A percentile compares a stretch with the other conserved stretches of the same genome.
phyloP scores from a whole-genome alignment of 129 eudicot genomes.

The Lonicera japonica region DNA sequence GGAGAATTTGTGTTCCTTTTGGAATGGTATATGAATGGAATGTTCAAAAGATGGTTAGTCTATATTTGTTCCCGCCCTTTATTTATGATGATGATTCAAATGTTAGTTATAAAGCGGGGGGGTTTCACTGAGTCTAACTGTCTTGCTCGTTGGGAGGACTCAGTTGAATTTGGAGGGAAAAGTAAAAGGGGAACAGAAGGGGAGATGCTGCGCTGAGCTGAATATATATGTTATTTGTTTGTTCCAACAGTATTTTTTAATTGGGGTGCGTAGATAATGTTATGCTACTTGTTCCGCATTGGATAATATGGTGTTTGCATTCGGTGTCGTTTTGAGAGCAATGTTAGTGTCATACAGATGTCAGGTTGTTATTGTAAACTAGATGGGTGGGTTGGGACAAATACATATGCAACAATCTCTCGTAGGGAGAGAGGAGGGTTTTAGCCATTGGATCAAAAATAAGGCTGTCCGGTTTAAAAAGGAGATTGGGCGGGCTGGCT shows the following conservation, averaged over 20 bases:
- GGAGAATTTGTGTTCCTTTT: too few relatives aligned
- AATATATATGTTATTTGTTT: not conserved
- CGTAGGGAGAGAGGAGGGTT: not conserved
- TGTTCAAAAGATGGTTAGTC: constrained; percentile 50
- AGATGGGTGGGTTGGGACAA: too few relatives aligned
- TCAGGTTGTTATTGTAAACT: not conserved
- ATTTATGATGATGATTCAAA: constrained; percentile 48
- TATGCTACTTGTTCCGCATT: not conserved
- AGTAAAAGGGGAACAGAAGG: not conserved
- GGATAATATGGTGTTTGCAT: not conserved
- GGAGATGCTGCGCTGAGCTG: not conserved
- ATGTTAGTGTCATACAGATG: not conserved
- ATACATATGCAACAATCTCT: too few relatives aligned
- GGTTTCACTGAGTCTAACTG: not conserved
- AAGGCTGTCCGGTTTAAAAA: too few relatives aligned
- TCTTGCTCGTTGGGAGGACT: constrained; percentile 20
- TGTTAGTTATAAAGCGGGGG: constrained; percentile 30
- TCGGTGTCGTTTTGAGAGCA: constrained; percentile 1
- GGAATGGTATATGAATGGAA: not conserved
- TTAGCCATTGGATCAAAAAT: too few relatives aligned
- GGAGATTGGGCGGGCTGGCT: too few relatives aligned
- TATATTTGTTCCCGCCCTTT: constrained; percentile 32
- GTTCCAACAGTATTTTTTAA: not conserved
- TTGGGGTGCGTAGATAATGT: not conserved
- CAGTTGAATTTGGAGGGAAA: constrained; percentile 26